Conservation (phyloP, 169 alveolate genomes). For the Fabrea salina region DNA sequence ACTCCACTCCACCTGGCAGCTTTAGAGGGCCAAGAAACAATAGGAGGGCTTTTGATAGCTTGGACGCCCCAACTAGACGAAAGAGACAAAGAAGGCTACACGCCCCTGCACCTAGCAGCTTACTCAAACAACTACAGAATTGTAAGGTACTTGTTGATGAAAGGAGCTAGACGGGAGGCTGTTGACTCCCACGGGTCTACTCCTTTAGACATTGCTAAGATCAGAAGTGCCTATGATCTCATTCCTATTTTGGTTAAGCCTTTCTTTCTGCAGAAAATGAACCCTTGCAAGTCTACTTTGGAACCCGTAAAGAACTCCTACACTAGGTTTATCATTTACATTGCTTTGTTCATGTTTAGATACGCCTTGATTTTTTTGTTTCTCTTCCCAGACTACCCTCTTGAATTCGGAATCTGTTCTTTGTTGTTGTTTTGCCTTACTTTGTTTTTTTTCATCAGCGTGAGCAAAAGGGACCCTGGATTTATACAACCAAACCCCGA, state of each 20-base stretch:
- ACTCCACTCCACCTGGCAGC: slow-evolving; percentile 21
- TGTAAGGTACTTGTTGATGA: slow-evolving; percentile 51
- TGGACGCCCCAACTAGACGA: slow-evolving; percentile 40
- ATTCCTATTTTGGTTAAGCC: neutral
- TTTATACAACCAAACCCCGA: neutral
- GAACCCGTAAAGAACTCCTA: slow-evolving; percentile 15
- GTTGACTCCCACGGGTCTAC: slow-evolving; percentile 38
- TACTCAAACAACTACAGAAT: slow-evolving; percentile 38
- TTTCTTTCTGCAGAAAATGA: neutral
- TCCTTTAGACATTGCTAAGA: slow-evolving; percentile 48
- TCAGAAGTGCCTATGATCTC: neutral
- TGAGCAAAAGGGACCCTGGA: slow-evolving; percentile 1
- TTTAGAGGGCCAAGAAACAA: neutral
- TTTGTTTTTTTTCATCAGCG: neutral
- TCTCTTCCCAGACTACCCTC: neutral
- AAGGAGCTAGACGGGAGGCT: slow-evolving; percentile 53
- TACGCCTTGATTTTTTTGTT: neutral
- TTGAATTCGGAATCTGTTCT: neutral
- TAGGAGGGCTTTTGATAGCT: slow-evolving; percentile 43
- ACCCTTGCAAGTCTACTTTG: neutral
- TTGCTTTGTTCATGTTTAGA: neutral
- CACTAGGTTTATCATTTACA: neutral
- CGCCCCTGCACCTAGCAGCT: slow-evolving; percentile 63
- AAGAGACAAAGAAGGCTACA: slow-evolving; percentile 46
- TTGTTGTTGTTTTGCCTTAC: neutral